These are phyloP conservation scores for Pseudogymnoascus sp. DNA, from an alignment of 2,329 filamentous ascomycete genomes.

Conservation along the genomic window DNA sequence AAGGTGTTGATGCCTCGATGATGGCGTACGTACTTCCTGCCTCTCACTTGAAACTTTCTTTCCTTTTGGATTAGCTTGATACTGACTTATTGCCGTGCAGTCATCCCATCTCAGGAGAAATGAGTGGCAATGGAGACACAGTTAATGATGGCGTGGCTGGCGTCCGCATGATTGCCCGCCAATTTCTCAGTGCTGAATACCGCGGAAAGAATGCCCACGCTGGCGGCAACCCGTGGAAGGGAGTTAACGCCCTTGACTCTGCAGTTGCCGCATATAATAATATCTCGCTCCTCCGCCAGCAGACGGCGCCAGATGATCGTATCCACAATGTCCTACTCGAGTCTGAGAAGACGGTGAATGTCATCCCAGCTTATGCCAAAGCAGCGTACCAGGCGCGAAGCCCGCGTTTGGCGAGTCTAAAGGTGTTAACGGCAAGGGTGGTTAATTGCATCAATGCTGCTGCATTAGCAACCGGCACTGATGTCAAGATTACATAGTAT, in stretches of 20 bases:
- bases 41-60: not conserved
- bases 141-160: slow-evolving; percentile 12
- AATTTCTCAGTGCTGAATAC: slow-evolving; percentile 44
- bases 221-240: slow-evolving; percentile 51
- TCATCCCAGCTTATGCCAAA: slow-evolving; percentile 47
- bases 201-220: slow-evolving; percentile 51
- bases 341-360: slow-evolving; percentile 47
- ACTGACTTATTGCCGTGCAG: not conserved
- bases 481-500: slow-evolving; percentile 36
- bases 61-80: not conserved
- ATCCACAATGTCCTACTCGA: slow-evolving; percentile 45
- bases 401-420: slow-evolving; percentile 35
- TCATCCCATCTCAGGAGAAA: not conserved
- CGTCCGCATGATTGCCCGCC: slow-evolving; percentile 46
- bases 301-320: slow-evolving; percentile 45
- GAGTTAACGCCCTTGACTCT: slow-evolving; percentile 54
- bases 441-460: slow-evolving; percentile 42
- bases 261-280: slow-evolving; percentile 43
- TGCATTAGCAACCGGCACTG: slow-evolving; percentile 44
- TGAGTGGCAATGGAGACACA: not conserved
- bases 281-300: slow-evolving; percentile 48
- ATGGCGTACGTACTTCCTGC: slow-evolving; percentile 33
- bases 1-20: slow-evolving; percentile 32
- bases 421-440: slow-evolving; percentile 36
- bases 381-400: slow-evolving; percentile 41